Conservation (phyloP, 2,329 filamentous ascomycete species). For the Coniella lustricola region DNA sequence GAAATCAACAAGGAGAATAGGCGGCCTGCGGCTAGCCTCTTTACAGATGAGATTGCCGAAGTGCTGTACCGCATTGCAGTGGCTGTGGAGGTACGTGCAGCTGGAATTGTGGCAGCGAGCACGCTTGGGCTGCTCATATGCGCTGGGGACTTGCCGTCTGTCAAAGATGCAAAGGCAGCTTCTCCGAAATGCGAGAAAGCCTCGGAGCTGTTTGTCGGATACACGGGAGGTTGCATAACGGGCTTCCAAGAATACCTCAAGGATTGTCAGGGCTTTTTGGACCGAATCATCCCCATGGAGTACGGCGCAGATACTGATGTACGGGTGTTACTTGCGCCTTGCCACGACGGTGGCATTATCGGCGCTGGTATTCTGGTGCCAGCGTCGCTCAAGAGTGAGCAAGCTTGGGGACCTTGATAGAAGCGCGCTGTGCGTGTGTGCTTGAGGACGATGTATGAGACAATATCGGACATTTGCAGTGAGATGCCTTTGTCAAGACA, state of each 20-base stretch:
- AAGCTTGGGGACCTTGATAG: neutral
- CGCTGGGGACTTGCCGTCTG: slow-evolving; percentile 54
- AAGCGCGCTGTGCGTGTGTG: too few relatives aligned
- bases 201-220: slow-evolving; percentile 64
- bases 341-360: slow-evolving; percentile 55
- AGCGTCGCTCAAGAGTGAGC: slow-evolving; percentile 28
- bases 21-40: slow-evolving; percentile 40
- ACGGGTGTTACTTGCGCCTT: slow-evolving; percentile 44
- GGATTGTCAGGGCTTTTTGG: slow-evolving; percentile 63
- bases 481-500: too few relatives aligned
- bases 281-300: slow-evolving; percentile 40
- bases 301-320: slow-evolving; percentile 23
- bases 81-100: slow-evolving; percentile 64
- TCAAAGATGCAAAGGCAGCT: neutral
- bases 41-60: slow-evolving; percentile 54
- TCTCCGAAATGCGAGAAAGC: slow-evolving; percentile 2
- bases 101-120: slow-evolving; percentile 66
- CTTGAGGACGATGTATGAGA: too few relatives aligned
- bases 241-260: slow-evolving; percentile 67
- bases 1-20: slow-evolving; percentile 26
- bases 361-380: slow-evolving; percentile 55
- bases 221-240: slow-evolving; percentile 74
- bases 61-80: slow-evolving; percentile 61
- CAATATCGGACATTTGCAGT: too few relatives aligned
- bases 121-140: slow-evolving; percentile 63